Base-by-base conservation (phyloP, 1,284 basidiomycete species). In the Cryptococcus maquisensis region DNA sequence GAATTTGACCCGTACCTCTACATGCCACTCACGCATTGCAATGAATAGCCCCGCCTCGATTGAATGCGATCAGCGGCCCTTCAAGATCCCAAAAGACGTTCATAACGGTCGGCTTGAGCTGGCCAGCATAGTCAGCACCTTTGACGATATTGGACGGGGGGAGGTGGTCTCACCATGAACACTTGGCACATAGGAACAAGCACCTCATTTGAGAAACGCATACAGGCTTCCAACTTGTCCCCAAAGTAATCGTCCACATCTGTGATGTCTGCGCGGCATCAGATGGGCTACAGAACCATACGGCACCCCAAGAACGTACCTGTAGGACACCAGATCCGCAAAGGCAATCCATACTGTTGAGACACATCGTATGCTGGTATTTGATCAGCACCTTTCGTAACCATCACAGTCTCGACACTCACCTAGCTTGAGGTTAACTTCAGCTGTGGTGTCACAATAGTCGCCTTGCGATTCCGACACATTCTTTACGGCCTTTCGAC, bases 11-110 rank as follows among this genome's bases (percentile, higher is more conserved):
- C 36, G 20, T 32, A 26, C 16, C 21, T 2, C 13, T 36, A 18
- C 40, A 35, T n/a, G 20, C 26, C 10, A 62, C 78, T 71, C 51
- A 73, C 65, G 94, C 77, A 70, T 97, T 98, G 62, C 97, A 79
- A 77, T 92, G 98, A 28, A 98, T 81, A 55, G 87, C 87, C 3
- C 90, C 92, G 49, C 84, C 86, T 28, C 91, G 81, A 73, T 98
- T 98, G 80, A 98, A 98, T 0, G 94, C 95, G 57, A 98, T 96
- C 18, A 87, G 78, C 1, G 85, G 87, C 1, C 94, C 93, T 6
- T 79, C 77, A 10, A 81, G 69, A 68, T 98, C 93, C 74, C 86
- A 87, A 72, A 97, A 98, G 3, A 98, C 82, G 65, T 94, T 89
- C 60, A 98, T 67, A 52, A 86, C 87, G 0, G 82, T 78, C 16